Conservation (phyloP, 768 basidiomycete species). For the Kwoniella heveanensis region DNA sequence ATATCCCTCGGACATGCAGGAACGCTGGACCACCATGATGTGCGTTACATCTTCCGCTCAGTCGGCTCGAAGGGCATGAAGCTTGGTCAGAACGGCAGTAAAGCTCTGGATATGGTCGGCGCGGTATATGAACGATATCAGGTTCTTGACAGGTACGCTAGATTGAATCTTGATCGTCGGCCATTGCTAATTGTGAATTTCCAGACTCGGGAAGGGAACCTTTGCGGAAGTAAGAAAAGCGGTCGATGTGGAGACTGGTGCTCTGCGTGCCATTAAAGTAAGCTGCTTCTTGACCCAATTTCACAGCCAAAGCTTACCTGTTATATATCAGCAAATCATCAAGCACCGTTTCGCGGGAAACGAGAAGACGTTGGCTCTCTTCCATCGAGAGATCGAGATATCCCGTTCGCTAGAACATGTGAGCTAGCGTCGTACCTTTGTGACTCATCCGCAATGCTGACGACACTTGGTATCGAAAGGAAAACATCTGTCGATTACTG, state of each 20-base stretch:
- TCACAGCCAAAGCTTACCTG: conserved; percentile 12
- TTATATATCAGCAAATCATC: conserved; percentile 51
- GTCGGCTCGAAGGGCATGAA: conserved; percentile 32
- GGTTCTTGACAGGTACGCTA: conserved; percentile 49
- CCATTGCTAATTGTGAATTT: neutral
- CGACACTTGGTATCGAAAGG: conserved; percentile 47
- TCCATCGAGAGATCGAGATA: conserved; percentile 76
- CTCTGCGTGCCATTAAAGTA: conserved; percentile 78
- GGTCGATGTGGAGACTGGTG: conserved; percentile 68
- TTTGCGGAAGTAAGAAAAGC: conserved; percentile 90
- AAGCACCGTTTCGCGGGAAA: conserved; percentile 50
- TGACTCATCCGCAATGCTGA: neutral
- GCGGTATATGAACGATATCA: conserved; percentile 58
- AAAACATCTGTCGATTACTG: conserved; percentile 76
- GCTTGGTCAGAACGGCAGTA: conserved; percentile 31
- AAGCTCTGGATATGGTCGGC: conserved; percentile 46
- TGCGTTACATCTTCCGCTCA: conserved; percentile 54
- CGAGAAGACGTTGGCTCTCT: conserved; percentile 55
- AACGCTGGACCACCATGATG: conserved; percentile 62
- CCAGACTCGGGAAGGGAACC: conserved; percentile 76
- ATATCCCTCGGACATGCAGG: conserved; percentile 74
- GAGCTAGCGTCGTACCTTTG: conserved; percentile 19
- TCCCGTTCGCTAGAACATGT: conserved; percentile 72
- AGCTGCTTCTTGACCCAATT: conserved; percentile 11
- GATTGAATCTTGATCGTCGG: no score